Conservation (phyloP, 2,329 filamentous ascomycete species). For the Aulographum hederae region DNA sequence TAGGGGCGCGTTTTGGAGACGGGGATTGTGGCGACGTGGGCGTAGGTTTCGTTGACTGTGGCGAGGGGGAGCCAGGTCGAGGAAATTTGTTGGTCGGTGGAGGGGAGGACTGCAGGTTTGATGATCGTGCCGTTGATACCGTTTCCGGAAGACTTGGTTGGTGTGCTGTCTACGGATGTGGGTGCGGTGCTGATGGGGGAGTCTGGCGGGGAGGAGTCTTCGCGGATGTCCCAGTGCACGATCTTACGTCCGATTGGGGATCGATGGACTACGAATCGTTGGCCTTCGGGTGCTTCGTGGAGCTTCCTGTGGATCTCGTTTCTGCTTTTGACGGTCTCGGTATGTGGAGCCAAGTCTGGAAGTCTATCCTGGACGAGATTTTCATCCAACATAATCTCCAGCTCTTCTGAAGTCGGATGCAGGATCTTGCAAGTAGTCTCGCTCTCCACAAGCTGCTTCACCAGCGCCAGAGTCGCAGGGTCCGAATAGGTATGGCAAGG, state of each 20-base stretch:
- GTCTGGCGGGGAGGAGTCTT: no score
- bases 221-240: neutral
- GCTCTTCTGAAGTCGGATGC: neutral
- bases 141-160: no score
- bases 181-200: no score
- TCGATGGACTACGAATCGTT: neutral
- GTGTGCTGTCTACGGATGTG: no score
- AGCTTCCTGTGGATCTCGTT: neutral
- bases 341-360: neutral
- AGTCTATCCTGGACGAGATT: neutral
- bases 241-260: neutral
- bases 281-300: neutral
- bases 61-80: no score
- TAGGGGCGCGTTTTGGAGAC: no score
- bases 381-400: neutral
- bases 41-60: no score
- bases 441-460: neutral
- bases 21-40: no score
- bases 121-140: no score
- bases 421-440: neutral
- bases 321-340: neutral
- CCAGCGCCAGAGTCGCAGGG: neutral
- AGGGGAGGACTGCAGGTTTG: no score
- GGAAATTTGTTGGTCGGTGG: no score
- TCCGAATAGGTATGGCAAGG: neutral